Conservation (phyloP, 192 early-diverging fungal species). For the Entomortierella parvispora region DNA sequence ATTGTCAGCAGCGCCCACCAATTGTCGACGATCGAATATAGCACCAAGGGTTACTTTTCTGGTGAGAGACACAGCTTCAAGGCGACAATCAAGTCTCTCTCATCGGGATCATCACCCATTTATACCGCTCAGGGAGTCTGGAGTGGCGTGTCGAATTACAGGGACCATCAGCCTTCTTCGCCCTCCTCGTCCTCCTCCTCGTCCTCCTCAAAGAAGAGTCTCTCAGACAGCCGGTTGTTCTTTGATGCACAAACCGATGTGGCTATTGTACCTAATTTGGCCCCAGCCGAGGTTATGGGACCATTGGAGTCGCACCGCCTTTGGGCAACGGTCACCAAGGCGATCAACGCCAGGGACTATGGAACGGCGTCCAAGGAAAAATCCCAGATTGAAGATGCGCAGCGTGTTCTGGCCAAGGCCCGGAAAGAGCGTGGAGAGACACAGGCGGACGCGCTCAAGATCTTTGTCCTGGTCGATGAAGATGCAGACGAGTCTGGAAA, state of each 20-base stretch:
- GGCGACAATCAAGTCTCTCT: slow-evolving; percentile 47
- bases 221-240: slow-evolving; percentile 42
- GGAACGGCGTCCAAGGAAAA: slow-evolving; percentile 74
- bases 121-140: slow-evolving; percentile 65
- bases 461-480: slow-evolving; percentile 31
- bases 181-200: slow-evolving; percentile 57
- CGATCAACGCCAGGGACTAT: slow-evolving; percentile 73
- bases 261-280: slow-evolving; percentile 66
- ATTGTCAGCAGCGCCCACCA: slow-evolving; percentile 26
- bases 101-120: not conserved
- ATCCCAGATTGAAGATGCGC: slow-evolving; percentile 71
- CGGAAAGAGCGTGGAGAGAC: slow-evolving; percentile 60
- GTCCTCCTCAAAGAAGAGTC: slow-evolving; percentile 49
- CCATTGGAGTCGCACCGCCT: slow-evolving; percentile 73
- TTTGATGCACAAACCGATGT: slow-evolving; percentile 66
- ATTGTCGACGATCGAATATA: slow-evolving; percentile 70
- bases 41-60: slow-evolving; percentile 78
- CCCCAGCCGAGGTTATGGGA: slow-evolving; percentile 67
- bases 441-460: slow-evolving; percentile 30
- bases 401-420: slow-evolving; percentile 71
- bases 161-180: too few relatives aligned
- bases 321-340: slow-evolving; percentile 76
- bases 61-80: slow-evolving; percentile 83
- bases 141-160: slow-evolving; percentile 66
- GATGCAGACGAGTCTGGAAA: slow-evolving; percentile 20